Base-by-base conservation (phyloP, 345 rosid genomes). In the Hypericum perforatum region DNA sequence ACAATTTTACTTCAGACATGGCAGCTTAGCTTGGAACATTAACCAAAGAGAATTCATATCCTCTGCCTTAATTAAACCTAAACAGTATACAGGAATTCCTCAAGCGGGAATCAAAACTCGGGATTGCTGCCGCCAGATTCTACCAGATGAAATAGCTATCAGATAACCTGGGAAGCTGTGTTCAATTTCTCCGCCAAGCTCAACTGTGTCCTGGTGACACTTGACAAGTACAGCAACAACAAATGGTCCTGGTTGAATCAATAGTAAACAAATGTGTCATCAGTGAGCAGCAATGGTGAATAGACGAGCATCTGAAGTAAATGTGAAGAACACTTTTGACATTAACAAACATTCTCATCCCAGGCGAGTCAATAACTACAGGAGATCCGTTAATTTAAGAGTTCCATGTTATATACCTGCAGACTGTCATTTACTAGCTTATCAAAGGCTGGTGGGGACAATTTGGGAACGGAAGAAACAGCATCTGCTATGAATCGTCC, bases 201-300 rank as follows among this genome's bases (percentile, higher is more conserved):
- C 59, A 88, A 80, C 65, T 85, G 98, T 61, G 98, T 92, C 71
- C 97, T 85, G 8, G 85, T 77, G 71, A 92, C 78, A 83, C 94
- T 85, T 14, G 98, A 80, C 60, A 92, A 73, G 59, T 88, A 88
- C 39, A 92, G 76, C 71, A 92, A 59, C 16, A 92, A 76, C 63
- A 92, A 67, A 45, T 85, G 83, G 64, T 92, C 97, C 97, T 88
- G 78, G 11, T 43, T 50, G 59, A 57, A 50, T 11, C 56, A 62
- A 45, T 39, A 16, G 0, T 45, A 38, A 57, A 2, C 29, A 16
- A 7, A 41, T 16, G 6, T 12, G 0, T 0, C 11, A 16, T 10
- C 5, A 38, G 43, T 32, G 8, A 11, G 9, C 15, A 10, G 50
- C 14, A 46, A 16, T 7, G n/a, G n/a, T n/a, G n/a, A n/a, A n/a